A percentile compares a stretch with the other conserved stretches of the same genome.
Evolutionary conservation across 352 stramenopile species (phyloP).

Genomic region (Globisporangium sylvaticum): DNA sequence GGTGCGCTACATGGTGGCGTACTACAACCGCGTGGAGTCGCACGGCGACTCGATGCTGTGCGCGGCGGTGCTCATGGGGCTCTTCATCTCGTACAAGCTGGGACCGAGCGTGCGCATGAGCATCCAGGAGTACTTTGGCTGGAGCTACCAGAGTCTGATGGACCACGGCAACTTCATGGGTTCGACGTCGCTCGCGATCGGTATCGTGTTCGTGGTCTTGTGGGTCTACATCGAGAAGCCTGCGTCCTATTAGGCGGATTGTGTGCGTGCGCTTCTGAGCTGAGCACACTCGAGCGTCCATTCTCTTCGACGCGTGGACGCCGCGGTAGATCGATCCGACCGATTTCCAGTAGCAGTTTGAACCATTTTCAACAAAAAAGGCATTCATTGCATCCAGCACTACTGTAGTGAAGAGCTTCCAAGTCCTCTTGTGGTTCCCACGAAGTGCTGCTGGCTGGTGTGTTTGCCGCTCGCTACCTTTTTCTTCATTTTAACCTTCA

Average conservation of each 20-base stretch:
- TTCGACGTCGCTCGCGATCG: conserved; percentile 72
- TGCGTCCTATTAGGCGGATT: conserved; percentile 14
- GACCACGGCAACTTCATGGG: conserved; percentile 87
- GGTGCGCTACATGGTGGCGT: conserved; percentile 75
- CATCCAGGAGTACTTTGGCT: conserved; percentile 86
- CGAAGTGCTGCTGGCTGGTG: neutral
- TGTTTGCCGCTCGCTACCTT: neutral
- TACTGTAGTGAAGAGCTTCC: neutral
- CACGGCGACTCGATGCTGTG: conserved; percentile 75
- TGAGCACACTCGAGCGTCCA: neutral
- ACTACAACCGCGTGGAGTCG: conserved; percentile 70
- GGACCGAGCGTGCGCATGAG: conserved; percentile 80
- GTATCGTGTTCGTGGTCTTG: conserved; percentile 78
- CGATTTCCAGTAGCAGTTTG: neutral
- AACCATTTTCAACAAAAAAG: neutral
- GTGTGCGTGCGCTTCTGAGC: neutral
- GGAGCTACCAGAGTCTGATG: conserved; percentile 86
- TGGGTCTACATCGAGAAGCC: conserved; percentile 84
- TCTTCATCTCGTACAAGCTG: conserved; percentile 77
- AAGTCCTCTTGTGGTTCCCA: neutral
- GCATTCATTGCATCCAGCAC: neutral
- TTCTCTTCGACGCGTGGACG: neutral
- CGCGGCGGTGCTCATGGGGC: conserved; percentile 63
- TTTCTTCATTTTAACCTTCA: conserved; percentile 17
- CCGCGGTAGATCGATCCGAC: neutral